phyloP scores from a whole-genome alignment of 2,329 filamentous ascomycete genomes.

The Apiospora saccharicola region DNA sequence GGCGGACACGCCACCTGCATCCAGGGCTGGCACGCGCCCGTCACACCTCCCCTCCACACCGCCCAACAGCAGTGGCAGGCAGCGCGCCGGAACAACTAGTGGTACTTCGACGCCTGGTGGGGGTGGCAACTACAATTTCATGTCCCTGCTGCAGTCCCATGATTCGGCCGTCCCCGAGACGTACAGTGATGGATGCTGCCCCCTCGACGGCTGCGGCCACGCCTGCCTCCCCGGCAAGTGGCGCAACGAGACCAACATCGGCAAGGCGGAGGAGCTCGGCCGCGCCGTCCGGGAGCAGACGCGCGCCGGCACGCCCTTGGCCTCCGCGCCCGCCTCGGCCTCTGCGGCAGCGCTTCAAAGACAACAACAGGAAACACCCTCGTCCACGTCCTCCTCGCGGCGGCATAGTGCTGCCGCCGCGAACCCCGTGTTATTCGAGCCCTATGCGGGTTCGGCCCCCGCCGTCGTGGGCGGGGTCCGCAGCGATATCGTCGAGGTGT shows the following conservation, averaged over 20 bases:
- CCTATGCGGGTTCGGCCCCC: constrained; percentile 29
- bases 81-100: constrained; percentile 5
- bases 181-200: constrained; percentile 65
- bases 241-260: constrained; percentile 55
- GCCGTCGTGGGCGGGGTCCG: constrained; percentile 43
- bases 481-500: constrained; percentile 61
- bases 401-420: constrained; percentile 30
- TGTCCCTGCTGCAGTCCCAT: constrained; percentile 22
- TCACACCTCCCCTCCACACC: constrained; percentile 27
- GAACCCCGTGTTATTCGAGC: constrained; percentile 28
- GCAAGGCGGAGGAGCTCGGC: constrained; percentile 59
- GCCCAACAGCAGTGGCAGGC: background rate
- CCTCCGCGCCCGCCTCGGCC: background rate
- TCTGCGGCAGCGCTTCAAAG: background rate
- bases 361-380: constrained; percentile 22
- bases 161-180: constrained; percentile 44
- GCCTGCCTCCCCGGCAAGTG: constrained; percentile 67
- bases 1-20: constrained; percentile 69
- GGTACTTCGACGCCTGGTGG: constrained; percentile 28
- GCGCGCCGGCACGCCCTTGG: constrained; percentile 31
- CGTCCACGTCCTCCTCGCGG: background rate
- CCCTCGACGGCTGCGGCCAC: constrained; percentile 70
- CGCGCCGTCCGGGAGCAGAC: constrained; percentile 55
- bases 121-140: background rate
- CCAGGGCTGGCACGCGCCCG: constrained; percentile 62